A percentile compares a stretch with the other conserved stretches of the same genome.
Evolutionary conservation across 2,329 filamentous ascomycete species (phyloP).

Genomic region (Diaporthe ilicicola): DNA sequence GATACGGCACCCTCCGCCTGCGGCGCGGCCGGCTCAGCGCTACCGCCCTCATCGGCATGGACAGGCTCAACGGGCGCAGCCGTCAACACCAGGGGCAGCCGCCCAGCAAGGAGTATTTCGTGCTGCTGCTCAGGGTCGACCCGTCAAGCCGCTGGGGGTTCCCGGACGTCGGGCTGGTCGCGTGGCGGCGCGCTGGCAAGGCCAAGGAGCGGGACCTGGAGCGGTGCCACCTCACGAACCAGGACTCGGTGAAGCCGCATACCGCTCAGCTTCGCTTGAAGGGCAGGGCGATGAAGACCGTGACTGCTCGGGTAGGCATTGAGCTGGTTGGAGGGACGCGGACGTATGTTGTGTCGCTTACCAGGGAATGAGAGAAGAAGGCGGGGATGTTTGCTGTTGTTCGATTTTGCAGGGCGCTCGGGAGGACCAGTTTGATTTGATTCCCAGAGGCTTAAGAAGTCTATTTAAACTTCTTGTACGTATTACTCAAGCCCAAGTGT

Average conservation of each 20-base stretch:
- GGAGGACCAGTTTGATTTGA: not conserved
- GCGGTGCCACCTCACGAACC: conserved; percentile 1
- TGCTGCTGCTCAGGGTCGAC: conserved; percentile 11
- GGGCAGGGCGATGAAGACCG: not conserved
- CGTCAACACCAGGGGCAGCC: not conserved
- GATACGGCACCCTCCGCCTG: not conserved
- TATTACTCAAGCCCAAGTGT: too few relatives aligned
- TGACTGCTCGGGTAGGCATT: conserved; percentile 1
- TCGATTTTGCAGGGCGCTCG: not conserved
- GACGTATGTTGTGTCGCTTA: conserved; percentile 21
- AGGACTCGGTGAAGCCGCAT: conserved; percentile 7
- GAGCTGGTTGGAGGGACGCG: not conserved
- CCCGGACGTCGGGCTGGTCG: conserved; percentile 2
- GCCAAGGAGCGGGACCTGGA: conserved; percentile 6
- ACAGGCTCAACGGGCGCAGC: not conserved
- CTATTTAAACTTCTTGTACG: too few relatives aligned
- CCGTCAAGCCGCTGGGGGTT: conserved; percentile 18
- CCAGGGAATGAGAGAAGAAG: not conserved
- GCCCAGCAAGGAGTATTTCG: not conserved
- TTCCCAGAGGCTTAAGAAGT: not conserved
- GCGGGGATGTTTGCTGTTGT: not conserved
- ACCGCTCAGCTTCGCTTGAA: not conserved
- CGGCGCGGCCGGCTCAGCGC: not conserved
- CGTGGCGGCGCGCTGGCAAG: conserved; percentile 14
- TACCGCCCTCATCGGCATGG: conserved; percentile 16